A percentile compares a stretch with the other conserved stretches of the same genome.
Evolutionary conservation across 768 basidiomycete genomes (phyloP).

Genomic region (Lepiota venenata): DNA sequence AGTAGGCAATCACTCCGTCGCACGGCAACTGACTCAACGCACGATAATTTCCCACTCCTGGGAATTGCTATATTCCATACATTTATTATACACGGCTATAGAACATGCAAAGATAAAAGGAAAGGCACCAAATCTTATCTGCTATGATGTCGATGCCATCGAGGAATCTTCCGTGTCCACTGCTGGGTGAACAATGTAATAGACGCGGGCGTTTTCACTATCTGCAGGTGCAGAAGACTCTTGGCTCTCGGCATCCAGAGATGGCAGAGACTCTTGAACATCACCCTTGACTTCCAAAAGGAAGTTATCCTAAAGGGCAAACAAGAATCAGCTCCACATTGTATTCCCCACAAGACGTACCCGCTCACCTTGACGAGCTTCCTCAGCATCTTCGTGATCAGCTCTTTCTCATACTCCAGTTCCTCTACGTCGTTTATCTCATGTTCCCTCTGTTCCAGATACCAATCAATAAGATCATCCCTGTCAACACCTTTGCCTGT

Average conservation of each 20-base stretch:
- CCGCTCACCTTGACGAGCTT: slow-evolving; percentile 84
- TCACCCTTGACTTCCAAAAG: slow-evolving; percentile 82
- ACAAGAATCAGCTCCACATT: slow-evolving; percentile 5
- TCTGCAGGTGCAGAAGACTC: slow-evolving; percentile 45
- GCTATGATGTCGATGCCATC: slow-evolving; percentile 32
- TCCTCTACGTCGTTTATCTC: slow-evolving; percentile 84
- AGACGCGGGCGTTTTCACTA: slow-evolving; percentile 63
- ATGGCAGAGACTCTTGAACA: slow-evolving; percentile 74
- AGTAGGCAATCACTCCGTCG: slow-evolving; percentile 8
- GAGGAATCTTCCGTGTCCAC: slow-evolving; percentile 70
- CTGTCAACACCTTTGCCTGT: slow-evolving; percentile 77
- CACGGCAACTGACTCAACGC: background rate
- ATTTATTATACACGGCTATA: slow-evolving; percentile 16
- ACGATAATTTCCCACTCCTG: background rate
- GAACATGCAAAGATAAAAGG: slow-evolving; percentile 12
- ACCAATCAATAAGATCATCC: slow-evolving; percentile 96
- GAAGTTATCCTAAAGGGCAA: slow-evolving; percentile 67
- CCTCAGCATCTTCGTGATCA: slow-evolving; percentile 84
- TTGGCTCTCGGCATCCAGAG: slow-evolving; percentile 53
- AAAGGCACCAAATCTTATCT: background rate
- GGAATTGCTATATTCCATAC: slow-evolving; percentile 13
- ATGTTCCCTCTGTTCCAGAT: slow-evolving; percentile 84
- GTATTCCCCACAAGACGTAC: background rate
- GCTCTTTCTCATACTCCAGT: slow-evolving; percentile 85
- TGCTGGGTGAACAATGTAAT: slow-evolving; percentile 89